Evolutionary conservation across 495 filamentous ascomycete species (phyloP).

Genomic region (Wilcoxina mikolae): DNA sequence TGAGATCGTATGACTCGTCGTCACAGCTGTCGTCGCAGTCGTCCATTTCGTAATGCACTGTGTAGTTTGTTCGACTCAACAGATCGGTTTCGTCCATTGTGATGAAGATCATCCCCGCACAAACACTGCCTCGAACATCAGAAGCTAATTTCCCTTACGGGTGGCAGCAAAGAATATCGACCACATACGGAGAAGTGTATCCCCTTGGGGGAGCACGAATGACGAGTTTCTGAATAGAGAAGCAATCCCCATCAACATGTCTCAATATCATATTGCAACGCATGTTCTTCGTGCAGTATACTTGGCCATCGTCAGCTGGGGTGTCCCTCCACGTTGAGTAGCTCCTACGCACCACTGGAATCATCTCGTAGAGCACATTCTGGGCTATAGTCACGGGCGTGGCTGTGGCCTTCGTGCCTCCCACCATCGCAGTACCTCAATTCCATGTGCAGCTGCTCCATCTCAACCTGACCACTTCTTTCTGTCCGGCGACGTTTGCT

Average conservation of each 20-base stretch:
- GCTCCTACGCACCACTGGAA: constrained; percentile 30
- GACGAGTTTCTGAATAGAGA: constrained; percentile 65
- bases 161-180: constrained; percentile 1
- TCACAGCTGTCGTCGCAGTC: constrained; percentile 14
- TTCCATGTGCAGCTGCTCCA: constrained; percentile 7
- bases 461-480: background rate
- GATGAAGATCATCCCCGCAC: constrained; percentile 88
- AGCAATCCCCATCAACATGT: constrained; percentile 63
- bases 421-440: constrained; percentile 49
- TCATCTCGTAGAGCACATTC: constrained; percentile 77
- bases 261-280: constrained; percentile 71
- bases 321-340: background rate
- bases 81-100: constrained; percentile 69
- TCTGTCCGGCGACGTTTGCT: constrained; percentile 4
- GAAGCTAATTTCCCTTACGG: constrained; percentile 9
- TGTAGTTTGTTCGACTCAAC: constrained; percentile 57
- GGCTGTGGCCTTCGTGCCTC: constrained; percentile 44
- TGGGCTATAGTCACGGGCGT: constrained; percentile 44
- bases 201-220: constrained; percentile 73
- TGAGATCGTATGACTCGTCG: constrained; percentile 3
- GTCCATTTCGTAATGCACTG: constrained; percentile 45
- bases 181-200: constrained; percentile 71
- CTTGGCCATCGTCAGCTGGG: constrained; percentile 25
- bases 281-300: constrained; percentile 76
- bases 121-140: constrained; percentile 45